Evolutionary conservation across 2,329 filamentous ascomycete species (phyloP), one percentile per base, ranked within the genome.

Genomic region (Trichoderma lentiforme): DNA sequence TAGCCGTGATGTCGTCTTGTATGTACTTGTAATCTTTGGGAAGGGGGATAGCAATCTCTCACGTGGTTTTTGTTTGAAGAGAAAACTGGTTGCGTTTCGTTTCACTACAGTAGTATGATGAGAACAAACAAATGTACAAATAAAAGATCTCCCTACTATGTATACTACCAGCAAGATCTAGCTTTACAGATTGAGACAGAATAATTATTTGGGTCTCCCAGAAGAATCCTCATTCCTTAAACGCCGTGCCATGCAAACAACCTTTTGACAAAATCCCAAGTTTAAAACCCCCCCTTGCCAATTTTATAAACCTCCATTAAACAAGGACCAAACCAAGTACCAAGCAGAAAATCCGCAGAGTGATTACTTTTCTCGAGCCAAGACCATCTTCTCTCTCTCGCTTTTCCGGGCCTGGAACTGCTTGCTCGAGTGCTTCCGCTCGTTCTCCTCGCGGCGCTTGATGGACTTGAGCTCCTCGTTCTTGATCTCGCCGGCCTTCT

Each of bases 401-500:
- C 89, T 90, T 81, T 88, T 88, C 77, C 93, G 86, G 81, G 89
- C 88, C 81, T 91, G 86, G 76, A 92, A 89, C 77, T 93, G 91
- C 85, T 96, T 95, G 85, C 92, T 94, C 72, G 90, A 92, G 82
- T 99, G 95, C 81, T 93, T 94, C 75, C 96, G 88, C 83, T 97
- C 93, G 80, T 99, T 99, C 86, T 99, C 96, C 78, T 97, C 93
- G 76, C 91, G 91, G 77, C 93, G 87, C 89, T 97, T 97, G 81
- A 98, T 92, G 39, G 93, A 89, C 82, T 90, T 90, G 77, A 98
- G 82, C 82, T 98, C 96, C 79, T 97, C 94, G 72, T 85, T 84
- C 89, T 99, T 99, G 83, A 98, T 98, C 85, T 97, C 93, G 63
- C 88, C 90, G 4, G 95, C 95, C 89, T 98, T 98, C 91, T 97